Evolutionary conservation across 2,329 filamentous ascomycete species (phyloP), one percentile per base, ranked within the genome.

Genomic region (Epichloe typhina): DNA sequence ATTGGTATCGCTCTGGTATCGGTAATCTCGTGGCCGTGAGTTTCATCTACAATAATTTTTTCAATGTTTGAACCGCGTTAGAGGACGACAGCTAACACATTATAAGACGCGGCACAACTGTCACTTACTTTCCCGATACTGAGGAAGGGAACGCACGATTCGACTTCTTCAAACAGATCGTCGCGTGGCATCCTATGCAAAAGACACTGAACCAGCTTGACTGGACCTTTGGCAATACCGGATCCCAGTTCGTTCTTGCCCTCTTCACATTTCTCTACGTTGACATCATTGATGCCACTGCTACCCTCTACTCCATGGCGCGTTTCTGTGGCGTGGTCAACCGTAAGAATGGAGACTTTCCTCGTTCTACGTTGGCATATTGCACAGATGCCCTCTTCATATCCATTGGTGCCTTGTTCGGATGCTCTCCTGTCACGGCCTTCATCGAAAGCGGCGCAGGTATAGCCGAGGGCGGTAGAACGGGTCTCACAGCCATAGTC

Each of bases 221-320:
- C 54, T 88, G 84, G 84, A 69, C 80, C 46, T 68, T 88, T 11
- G 58, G 63, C 5, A 66, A 69, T 9, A 72, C 75, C 36, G 74
- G 73, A 5, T 73, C 74, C 0, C 79, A 86, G 56, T 88, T 88
- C 59, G 78, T 76, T 9, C 71, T 88, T 4, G 83, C 84, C 0
- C 76, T 88, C 49, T 82, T 88, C 61, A 88, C 85, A 1, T 88
- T 89, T 61, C 74, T 89, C 3, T 88, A 88, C 53, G 85, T 89
- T 47, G 85, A 88, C 59, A 86, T 88, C 57, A 82, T 89, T 53
- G 85, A 89, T 62, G 83, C 82, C 59, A 88, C 85, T 0, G 85
- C 84, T 41, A 88, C 84, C 0, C 69, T 88, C 38, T 88, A 88
- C 67, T 85, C 83, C n/a, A 88, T 89, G 84, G 85, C 84, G 1